These are phyloP conservation scores for Lactifluus piperatus DNA, from an alignment of 768 basidiomycete species.

Conservation along the genomic window DNA sequence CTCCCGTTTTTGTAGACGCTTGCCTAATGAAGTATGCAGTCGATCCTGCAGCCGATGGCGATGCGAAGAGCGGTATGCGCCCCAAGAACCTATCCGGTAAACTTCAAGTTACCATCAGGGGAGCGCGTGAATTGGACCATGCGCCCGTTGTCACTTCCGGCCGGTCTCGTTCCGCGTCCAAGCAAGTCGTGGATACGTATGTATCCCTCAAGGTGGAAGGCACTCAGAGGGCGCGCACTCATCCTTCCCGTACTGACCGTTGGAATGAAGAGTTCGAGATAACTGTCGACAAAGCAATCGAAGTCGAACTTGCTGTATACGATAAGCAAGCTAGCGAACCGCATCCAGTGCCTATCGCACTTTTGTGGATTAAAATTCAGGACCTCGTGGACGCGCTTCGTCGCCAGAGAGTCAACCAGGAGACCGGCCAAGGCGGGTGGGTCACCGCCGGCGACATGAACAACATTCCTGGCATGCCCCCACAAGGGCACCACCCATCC, in stretches of 20 bases:
- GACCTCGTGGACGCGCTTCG: slow-evolving; percentile 91
- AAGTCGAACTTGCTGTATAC: slow-evolving; percentile 93
- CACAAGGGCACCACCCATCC: slow-evolving; percentile 14
- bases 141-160: slow-evolving; percentile 60
- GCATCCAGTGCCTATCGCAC: slow-evolving; percentile 82
- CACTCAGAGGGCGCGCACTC: slow-evolving; percentile 83
- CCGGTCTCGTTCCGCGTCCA: slow-evolving; percentile 68
- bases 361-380: slow-evolving; percentile 89
- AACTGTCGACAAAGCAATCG: slow-evolving; percentile 94
- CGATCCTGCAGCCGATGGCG: slow-evolving; percentile 40
- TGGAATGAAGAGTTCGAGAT: slow-evolving; percentile 99
- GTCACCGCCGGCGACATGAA: slow-evolving; percentile 90
- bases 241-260: slow-evolving; percentile 87
- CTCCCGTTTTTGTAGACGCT: neutral
- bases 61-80: slow-evolving; percentile 87
- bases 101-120: slow-evolving; percentile 78
- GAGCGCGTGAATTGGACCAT: slow-evolving; percentile 92
- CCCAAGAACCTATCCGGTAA: slow-evolving; percentile 93
- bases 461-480: slow-evolving; percentile 15
- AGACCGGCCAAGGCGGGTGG: slow-evolving; percentile 86
- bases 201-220: slow-evolving; percentile 97
- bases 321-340: slow-evolving; percentile 81
- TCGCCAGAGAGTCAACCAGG: slow-evolving; percentile 84
- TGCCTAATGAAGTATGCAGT: slow-evolving; percentile 10
- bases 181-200: slow-evolving; percentile 72